Percentiles rank a stretch among this genome's conserved stretches.
Evolutionary conservation across 768 basidiomycete genomes (phyloP).

Genomic region (Pisolithus microcarpus): DNA sequence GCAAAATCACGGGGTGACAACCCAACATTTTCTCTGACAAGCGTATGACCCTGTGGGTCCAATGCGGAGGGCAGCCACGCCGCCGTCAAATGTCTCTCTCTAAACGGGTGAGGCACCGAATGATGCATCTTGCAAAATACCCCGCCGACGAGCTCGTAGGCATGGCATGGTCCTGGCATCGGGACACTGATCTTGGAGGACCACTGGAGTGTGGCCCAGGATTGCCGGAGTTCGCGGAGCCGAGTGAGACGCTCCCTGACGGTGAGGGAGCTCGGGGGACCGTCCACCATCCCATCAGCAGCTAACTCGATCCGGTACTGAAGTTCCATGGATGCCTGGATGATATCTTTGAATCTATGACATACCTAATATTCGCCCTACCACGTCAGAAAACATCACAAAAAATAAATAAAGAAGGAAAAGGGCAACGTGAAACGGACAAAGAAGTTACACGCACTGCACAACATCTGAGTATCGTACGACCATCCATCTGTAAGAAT

Average conservation of each 20-base stretch:
- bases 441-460: background rate
- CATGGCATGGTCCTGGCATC: constrained; percentile 33
- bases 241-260: constrained; percentile 27
- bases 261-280: constrained; percentile 5
- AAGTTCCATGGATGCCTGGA: constrained; percentile 26
- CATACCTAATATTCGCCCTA: constrained; percentile 14
- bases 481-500: background rate
- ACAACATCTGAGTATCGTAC: constrained; percentile 1
- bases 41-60: background rate
- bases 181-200: constrained; percentile 16
- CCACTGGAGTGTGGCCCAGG: constrained; percentile 32
- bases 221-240: constrained; percentile 27
- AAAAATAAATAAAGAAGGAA: too few species aligned
- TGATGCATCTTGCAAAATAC: constrained; percentile 41
- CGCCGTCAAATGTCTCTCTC: constrained; percentile 20
- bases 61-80: constrained; percentile 17
- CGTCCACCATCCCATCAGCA: constrained; percentile 30
- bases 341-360: constrained; percentile 8
- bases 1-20: constrained; percentile 48
- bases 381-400: background rate
- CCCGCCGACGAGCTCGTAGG: constrained; percentile 58
- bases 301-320: constrained; percentile 35
- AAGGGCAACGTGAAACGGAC: too few species aligned
- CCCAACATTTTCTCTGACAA: constrained; percentile 31
- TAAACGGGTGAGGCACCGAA: constrained; percentile 15